phyloP scores from a whole-genome alignment of 495 filamentous ascomycete genomes.

The Apiosordaria backusii region DNA sequence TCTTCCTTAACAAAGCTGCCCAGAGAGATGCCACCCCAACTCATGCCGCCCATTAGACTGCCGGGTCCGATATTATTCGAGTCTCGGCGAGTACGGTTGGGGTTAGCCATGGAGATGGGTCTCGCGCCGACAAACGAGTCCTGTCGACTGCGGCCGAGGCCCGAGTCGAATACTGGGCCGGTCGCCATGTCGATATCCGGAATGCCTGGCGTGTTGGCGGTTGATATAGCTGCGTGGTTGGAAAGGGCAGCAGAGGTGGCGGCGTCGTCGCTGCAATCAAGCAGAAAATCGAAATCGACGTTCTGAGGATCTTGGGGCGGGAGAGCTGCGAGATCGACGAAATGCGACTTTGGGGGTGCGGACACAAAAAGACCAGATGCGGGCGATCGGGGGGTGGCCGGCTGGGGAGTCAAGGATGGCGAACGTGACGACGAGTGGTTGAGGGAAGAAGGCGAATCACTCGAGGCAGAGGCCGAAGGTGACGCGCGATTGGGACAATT shows the following conservation, averaged over 20 bases:
- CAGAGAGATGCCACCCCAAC: slow-evolving; percentile 94
- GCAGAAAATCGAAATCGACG: slow-evolving; percentile 38
- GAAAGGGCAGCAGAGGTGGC: slow-evolving; percentile 6
- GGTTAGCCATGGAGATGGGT: slow-evolving; percentile 78
- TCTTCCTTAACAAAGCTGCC: slow-evolving; percentile 97
- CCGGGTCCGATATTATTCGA: slow-evolving; percentile 59
- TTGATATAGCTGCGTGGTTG: slow-evolving; percentile 14
- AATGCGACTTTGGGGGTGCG: slow-evolving; percentile 34
- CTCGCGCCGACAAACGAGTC: slow-evolving; percentile 81
- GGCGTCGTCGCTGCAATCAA: slow-evolving; percentile 21
- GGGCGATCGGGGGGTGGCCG: slow-evolving; percentile 37
- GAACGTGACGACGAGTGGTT: slow-evolving; percentile 35
- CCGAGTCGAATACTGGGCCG: slow-evolving; percentile 56
- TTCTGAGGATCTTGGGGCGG: slow-evolving; percentile 24
- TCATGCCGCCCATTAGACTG: slow-evolving; percentile 90
- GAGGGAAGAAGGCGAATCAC: slow-evolving; percentile 34
- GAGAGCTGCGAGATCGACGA: slow-evolving; percentile 15
- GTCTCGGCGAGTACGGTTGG: slow-evolving; percentile 66
- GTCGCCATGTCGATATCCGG: slow-evolving; percentile 56
- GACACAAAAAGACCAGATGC: slow-evolving; percentile 30
- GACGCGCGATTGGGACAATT: slow-evolving; percentile 28
- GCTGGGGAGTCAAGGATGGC: slow-evolving; percentile 38
- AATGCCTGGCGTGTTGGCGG: slow-evolving; percentile 12
- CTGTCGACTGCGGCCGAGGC: slow-evolving; percentile 54
- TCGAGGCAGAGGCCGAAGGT: slow-evolving; percentile 20